phyloP scores from a whole-genome alignment of 208 protist genomes.

The Giardia muris region DNA sequence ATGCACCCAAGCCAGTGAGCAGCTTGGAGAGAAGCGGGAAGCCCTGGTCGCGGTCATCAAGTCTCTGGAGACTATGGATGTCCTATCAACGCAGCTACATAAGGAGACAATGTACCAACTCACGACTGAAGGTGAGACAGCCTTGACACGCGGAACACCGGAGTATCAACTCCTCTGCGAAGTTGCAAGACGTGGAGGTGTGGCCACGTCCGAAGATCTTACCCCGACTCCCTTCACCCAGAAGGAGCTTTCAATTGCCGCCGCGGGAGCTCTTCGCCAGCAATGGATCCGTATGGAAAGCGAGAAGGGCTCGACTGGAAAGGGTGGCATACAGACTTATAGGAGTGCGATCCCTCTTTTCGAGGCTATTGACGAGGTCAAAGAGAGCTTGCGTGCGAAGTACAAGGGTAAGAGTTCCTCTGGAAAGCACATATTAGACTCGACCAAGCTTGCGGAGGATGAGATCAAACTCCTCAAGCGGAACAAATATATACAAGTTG shows the following conservation, averaged over 20 bases:
- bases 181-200: too few species aligned
- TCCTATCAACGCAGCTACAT: background rate
- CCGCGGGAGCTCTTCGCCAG: background rate
- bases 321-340: too few species aligned
- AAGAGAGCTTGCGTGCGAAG: too few species aligned
- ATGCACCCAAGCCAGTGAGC: background rate
- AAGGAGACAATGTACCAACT: background rate
- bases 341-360: too few species aligned
- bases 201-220: too few species aligned
- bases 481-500: background rate
- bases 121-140: background rate
- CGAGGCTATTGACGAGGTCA: too few species aligned
- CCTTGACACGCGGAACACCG: background rate
- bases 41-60: background rate
- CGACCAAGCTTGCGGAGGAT: background rate
- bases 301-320: too few species aligned
- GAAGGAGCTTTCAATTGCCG: background rate
- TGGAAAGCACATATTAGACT: too few species aligned
- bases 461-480: background rate
- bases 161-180: conserved; percentile 4
- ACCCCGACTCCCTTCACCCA: too few species aligned
- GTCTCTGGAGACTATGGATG: conserved; percentile 14
- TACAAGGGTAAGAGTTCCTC: too few species aligned
- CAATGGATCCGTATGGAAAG: too few species aligned
- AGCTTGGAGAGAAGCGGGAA: background rate